Evolutionary conservation across 164 flowering plant genomes (phyloP).

Genomic region (Annona squamosa): DNA sequence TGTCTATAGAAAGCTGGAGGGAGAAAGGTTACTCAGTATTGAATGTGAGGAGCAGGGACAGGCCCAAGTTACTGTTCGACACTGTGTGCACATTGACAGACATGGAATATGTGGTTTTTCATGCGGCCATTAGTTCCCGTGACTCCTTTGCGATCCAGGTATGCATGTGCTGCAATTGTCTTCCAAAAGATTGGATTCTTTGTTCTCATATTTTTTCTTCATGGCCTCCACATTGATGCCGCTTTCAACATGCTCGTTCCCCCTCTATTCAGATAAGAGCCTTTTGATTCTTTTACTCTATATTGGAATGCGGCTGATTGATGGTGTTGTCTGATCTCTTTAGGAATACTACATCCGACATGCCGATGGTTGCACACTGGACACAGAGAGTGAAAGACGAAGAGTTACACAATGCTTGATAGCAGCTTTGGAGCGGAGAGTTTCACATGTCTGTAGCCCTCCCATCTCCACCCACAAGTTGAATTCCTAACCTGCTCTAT

Average conservation of each 20-base stretch:
- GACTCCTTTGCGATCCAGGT: constrained; percentile 72
- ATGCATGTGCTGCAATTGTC: not conserved
- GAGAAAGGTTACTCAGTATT: constrained; percentile 81
- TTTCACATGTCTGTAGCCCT: constrained; percentile 45
- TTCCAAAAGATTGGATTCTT: not conserved
- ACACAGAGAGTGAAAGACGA: constrained; percentile 42
- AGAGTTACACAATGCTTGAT: constrained; percentile 49
- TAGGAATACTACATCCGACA: constrained; percentile 86
- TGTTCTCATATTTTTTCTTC: not conserved
- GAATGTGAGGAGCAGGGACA: constrained; percentile 52
- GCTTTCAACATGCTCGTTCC: not conserved
- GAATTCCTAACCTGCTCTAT: not conserved
- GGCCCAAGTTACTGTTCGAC: constrained; percentile 81
- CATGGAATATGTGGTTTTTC: constrained; percentile 74
- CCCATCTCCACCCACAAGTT: not conserved
- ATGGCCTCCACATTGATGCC: not conserved
- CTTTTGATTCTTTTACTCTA: not conserved
- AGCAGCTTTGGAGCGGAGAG: constrained; percentile 80
- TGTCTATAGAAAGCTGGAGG: constrained; percentile 46
- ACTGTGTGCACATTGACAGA: constrained; percentile 83
- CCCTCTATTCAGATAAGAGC: not conserved
- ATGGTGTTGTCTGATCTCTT: not conserved
- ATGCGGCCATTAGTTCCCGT: constrained; percentile 74
- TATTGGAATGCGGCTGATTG: not conserved
- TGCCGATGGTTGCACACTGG: constrained; percentile 57